Evolutionary conservation across 1,284 basidiomycete genomes (phyloP), one percentile per base, ranked within the genome.

Genomic region (Xerocomus nothofagi): DNA sequence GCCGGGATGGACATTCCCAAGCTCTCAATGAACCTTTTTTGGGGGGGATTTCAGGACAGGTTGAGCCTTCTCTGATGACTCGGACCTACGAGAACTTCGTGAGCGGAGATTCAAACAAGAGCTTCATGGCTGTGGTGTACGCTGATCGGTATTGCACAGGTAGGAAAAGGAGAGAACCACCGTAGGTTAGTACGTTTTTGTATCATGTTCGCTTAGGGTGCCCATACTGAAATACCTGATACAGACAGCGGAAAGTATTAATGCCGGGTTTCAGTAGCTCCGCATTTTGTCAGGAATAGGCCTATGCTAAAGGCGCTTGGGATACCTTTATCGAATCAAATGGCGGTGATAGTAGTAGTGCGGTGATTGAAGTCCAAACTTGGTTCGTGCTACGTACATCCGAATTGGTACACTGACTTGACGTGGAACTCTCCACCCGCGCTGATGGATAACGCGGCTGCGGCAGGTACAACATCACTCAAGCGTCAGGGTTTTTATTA

Each of bases 351-450:
- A n/a, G 62, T 5, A 51, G 49, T 0, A 37, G 27, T 0, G 5
- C 51, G 0, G 50, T 77, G 9, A 79, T 84, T 21, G 79, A 85
- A 21, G 79, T 84, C 6, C 76, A 84, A 33, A 50, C 27, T 20
- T 63, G 63, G 63, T 66, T 31, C 4, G 57, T 43, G 3, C 12
- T 20, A 6, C 9, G 31, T 4, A 17, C 23, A 33, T n/a, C 42
- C 1, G n/a, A n/a, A n/a, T n/a, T 18, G 6, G 8, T 42, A 6
- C 9, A 39, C 6, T 18, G 47, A 10, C 26, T 2, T 26, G 6
- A 46, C 20, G 10, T 12, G 23, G 7, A 30, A 18, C 18, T 44
- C 58, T 3, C 20, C 18, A 31, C 23, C 44, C 10, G 18, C 17
- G 12, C 30, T 24, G 20, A 20, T 23, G 4, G 21, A 27, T 6